A percentile compares a stretch with the other conserved stretches of the same genome.
These are phyloP conservation scores for Nicotiana benthamiana DNA, from an alignment of 257 asterid genomes.

Conservation along the genomic window DNA sequence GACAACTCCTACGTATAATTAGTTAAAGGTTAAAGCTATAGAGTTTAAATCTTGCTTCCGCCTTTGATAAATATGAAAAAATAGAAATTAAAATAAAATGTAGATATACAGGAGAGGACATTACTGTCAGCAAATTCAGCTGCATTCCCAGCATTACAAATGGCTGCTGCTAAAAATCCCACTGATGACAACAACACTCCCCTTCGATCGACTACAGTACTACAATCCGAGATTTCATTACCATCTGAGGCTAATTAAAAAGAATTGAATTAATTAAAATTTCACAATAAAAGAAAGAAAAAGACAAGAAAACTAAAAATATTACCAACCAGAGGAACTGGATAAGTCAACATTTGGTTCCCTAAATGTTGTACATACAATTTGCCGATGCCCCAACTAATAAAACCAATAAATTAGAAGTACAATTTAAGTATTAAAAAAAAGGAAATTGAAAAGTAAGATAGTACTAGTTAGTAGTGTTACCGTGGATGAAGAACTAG, in stretches of 20 bases:
- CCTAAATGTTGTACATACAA: not conserved
- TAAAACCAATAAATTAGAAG: not conserved
- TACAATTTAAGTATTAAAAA: not conserved
- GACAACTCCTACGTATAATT: not conserved
- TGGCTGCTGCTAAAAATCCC: conserved; percentile 39
- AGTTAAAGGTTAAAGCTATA: not conserved
- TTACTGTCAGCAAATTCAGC: conserved; percentile 84
- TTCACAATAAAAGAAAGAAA: not conserved
- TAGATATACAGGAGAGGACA: not conserved
- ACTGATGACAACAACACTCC: conserved; percentile 41
- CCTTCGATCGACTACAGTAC: conserved; percentile 45
- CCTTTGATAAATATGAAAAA: not conserved
- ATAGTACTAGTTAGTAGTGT: not conserved
- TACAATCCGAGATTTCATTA: conserved; percentile 26
- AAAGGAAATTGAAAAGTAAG: not conserved
- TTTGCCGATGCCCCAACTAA: not conserved
- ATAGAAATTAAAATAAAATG: not conserved
- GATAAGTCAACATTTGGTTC: not conserved
- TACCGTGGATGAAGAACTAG: conserved; percentile 9
- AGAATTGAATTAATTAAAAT: not conserved
- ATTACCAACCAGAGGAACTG: conserved; percentile 5
- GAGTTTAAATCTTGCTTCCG: no score
- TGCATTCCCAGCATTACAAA: conserved; percentile 30
- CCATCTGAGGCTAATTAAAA: conserved; percentile 30
- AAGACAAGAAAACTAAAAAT: not conserved